These are phyloP conservation scores for Penicillium steckii DNA, from an alignment of 495 filamentous ascomycete species.

Conservation along the genomic window DNA sequence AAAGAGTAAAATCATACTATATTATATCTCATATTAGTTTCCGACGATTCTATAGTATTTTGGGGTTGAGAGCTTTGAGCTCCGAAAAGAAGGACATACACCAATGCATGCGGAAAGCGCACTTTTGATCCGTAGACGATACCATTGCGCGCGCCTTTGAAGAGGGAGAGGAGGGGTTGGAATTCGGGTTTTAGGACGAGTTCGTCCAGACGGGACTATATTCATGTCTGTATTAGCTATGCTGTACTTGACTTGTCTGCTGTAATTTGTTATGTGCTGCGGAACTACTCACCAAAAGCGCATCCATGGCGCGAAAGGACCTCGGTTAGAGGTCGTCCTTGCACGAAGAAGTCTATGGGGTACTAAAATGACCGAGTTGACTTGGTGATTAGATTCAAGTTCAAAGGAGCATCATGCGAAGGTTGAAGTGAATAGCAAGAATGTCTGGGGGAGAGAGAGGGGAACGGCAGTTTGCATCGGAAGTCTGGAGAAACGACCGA, in stretches of 20 bases:
- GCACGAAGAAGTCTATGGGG: slow-evolving; percentile 13
- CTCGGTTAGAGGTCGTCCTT: slow-evolving; percentile 32
- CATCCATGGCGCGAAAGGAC: slow-evolving; percentile 40
- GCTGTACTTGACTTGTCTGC: background rate
- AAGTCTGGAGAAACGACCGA: slow-evolving; percentile 35
- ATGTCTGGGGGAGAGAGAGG: slow-evolving; percentile 15
- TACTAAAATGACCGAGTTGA: slow-evolving; percentile 2
- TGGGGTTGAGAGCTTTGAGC: too few species aligned
- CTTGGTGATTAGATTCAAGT: slow-evolving; percentile 7
- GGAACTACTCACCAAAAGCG: slow-evolving; percentile 33
- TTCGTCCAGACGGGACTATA: slow-evolving; percentile 54
- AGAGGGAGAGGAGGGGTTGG: slow-evolving; percentile 73
- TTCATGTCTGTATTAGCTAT: slow-evolving; percentile 2
- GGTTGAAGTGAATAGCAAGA: slow-evolving; percentile 8
- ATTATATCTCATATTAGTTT: background rate
- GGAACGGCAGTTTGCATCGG: slow-evolving; percentile 33
- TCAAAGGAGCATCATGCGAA: slow-evolving; percentile 7
- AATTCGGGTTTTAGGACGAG: slow-evolving; percentile 80
- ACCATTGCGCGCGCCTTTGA: slow-evolving; percentile 95
- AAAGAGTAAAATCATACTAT: slow-evolving; percentile 91
- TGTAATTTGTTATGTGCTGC: slow-evolving; percentile 5
- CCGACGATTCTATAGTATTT: too few species aligned
- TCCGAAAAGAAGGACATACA: too few species aligned
- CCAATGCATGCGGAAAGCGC: slow-evolving; percentile 95
- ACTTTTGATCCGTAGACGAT: slow-evolving; percentile 97